Evolutionary conservation across 345 rosid genomes (phyloP), one percentile per base, ranked within the genome.

Genomic region (Pistacia vera): DNA sequence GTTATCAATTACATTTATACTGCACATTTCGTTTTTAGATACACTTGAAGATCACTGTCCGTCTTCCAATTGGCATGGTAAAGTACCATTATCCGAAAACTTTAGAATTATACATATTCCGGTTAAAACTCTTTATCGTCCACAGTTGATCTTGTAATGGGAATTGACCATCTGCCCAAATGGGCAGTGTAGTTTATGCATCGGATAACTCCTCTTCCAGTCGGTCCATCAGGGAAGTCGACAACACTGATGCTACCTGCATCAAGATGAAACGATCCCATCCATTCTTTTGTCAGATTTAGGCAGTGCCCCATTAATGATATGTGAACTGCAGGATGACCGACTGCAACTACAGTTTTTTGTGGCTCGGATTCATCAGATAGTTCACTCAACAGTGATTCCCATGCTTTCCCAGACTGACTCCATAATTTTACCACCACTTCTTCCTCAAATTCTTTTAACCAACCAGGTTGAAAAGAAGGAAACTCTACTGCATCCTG

Each of bases 111-210:
- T 48, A 58, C 33, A 70, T 36, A 6, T 69, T 70, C 60, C 18
- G 17, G n/a, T 54, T 75, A 86, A 74, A 83, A 89, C 68, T 86
- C 83, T 79, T 86, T 92, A 44, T 88, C 87, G 78, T 86, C 85
- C 56, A 64, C 64, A 17, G 83, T 72, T 60, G 90, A 73, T 78
- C 81, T 93, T 52, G 93, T 90, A 74, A 95, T 95, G 25, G 98
- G 98, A 67, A 95, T 88, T 2, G 92, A 87, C 99, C 98, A 95
- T 86, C 98, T 89, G 66, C 99, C 98, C 35, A 93, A 80, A 77
- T 91, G 99, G 71, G 97, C 92, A 7, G 99, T 92, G 87, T 93
- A 95, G 77, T 93, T 95, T 86, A 89, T 90, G 90, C 97, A 95
- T 59, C 97, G 87, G 81, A 91, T 66, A 18, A 86, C 73, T 58